Evolutionary conservation across 2,329 filamentous ascomycete genomes (phyloP).

Genomic region (Fusarium vanettenii): DNA sequence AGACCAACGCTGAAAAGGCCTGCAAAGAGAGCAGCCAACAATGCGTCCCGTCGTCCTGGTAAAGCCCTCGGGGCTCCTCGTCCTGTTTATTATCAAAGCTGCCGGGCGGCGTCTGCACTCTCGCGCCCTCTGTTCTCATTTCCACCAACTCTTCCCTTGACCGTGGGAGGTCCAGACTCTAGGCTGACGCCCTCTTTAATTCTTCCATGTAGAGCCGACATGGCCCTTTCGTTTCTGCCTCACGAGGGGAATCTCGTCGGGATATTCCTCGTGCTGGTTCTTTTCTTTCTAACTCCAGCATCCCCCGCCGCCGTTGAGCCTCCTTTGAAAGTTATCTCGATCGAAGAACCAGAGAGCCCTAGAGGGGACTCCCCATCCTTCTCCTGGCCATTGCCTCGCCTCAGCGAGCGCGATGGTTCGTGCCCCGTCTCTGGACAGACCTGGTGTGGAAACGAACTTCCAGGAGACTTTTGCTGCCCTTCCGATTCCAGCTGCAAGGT

Average conservation of each 20-base stretch:
- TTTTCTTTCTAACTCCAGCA: conserved; percentile 31
- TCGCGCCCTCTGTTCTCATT: conserved; percentile 22
- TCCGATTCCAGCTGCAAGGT: conserved; percentile 32
- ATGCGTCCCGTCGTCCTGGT: conserved; percentile 11
- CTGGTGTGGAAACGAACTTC: conserved; percentile 34
- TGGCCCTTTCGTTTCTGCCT: conserved; percentile 35
- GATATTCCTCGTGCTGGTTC: conserved; percentile 35
- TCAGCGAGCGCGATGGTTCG: conserved; percentile 28
- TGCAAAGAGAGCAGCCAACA: conserved; percentile 28
- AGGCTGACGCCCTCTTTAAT: conserved; percentile 4
- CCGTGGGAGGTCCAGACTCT: conserved; percentile 6
- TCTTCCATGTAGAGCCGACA: conserved; percentile 38
- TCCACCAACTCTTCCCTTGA: conserved; percentile 14
- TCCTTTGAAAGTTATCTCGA: conserved; percentile 23
- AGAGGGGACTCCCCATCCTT: conserved; percentile 1
- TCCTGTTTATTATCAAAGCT: conserved; percentile 38
- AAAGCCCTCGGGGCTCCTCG: conserved; percentile 8
- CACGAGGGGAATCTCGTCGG: conserved; percentile 28
- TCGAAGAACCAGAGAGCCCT: conserved; percentile 21
- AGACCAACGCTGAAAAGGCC: conserved; percentile 36
- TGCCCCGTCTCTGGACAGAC: conserved; percentile 32
- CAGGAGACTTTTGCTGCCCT: conserved; percentile 39
- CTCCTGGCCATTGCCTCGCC: conserved; percentile 14
- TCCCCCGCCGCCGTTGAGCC: conserved; percentile 29
- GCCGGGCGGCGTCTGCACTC: conserved; percentile 33